Evolutionary conservation across 2,329 filamentous ascomycete species (phyloP).

Genomic region (Ascochyta fabae): DNA sequence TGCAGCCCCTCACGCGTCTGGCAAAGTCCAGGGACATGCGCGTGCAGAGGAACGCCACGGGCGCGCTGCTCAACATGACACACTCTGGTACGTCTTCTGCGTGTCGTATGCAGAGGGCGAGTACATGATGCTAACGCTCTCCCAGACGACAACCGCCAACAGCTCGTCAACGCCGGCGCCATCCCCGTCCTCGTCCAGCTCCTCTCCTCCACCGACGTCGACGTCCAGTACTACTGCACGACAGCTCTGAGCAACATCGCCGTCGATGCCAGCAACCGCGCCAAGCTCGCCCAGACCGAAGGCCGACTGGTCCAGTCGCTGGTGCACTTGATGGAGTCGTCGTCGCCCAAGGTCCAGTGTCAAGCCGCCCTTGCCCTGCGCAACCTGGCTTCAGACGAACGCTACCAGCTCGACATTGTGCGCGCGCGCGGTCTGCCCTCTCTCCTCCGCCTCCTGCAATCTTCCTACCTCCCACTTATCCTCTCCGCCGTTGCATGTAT

Average conservation of each 20-base stretch:
- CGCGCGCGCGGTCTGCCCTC: constrained; percentile 84
- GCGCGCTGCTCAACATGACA: constrained; percentile 97
- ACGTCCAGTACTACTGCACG: constrained; percentile 99
- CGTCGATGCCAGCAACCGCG: constrained; percentile 88
- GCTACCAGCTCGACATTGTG: constrained; percentile 98
- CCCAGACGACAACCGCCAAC: constrained; percentile 93
- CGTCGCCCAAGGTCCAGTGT: constrained; percentile 91
- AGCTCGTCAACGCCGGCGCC: constrained; percentile 96
- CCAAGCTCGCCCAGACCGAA: constrained; percentile 89
- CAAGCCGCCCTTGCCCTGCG: constrained; percentile 93
- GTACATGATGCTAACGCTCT: constrained; percentile 25
- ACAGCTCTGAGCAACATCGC: constrained; percentile 98
- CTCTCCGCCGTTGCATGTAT: constrained; percentile 97
- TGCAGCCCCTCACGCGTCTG: constrained; percentile 86
- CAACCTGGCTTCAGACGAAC: constrained; percentile 96
- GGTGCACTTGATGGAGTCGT: constrained; percentile 96
- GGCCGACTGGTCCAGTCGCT: constrained; percentile 90
- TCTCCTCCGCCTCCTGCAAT: constrained; percentile 87
- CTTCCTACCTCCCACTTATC: constrained; percentile 93
- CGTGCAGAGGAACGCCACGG: constrained; percentile 95
- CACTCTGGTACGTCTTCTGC: constrained; percentile 76
- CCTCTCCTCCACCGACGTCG: constrained; percentile 88
- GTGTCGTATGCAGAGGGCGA: neutral
- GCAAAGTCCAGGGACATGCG: constrained; percentile 99
- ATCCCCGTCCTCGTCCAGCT: constrained; percentile 97